Conservation (phyloP, 352 stramenopile genomes). For the Pythium guiyangense region DNA sequence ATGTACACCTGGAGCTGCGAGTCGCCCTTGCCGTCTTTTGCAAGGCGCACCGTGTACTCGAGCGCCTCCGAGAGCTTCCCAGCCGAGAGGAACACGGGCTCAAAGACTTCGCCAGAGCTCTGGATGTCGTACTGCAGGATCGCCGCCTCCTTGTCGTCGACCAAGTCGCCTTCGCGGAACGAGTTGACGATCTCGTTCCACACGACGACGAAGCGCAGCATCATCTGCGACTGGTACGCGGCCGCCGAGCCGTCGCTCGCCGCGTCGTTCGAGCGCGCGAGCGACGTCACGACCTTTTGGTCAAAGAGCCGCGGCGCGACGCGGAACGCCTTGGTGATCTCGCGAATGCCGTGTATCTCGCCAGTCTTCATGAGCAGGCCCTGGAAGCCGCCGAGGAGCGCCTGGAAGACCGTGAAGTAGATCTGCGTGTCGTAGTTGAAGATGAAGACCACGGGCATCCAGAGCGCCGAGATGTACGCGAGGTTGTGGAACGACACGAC, state of each 20-base stretch:
- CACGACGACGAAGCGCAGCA: slow-evolving; percentile 75
- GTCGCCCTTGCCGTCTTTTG: slow-evolving; percentile 64
- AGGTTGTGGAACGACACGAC: slow-evolving; percentile 72
- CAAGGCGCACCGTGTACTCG: slow-evolving; percentile 50
- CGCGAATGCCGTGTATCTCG: slow-evolving; percentile 58
- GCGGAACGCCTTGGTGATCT: slow-evolving; percentile 67
- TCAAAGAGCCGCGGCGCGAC: slow-evolving; percentile 65
- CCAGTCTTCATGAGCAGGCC: slow-evolving; percentile 69
- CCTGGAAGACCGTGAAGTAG: slow-evolving; percentile 74
- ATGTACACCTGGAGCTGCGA: slow-evolving; percentile 61
- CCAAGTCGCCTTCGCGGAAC: slow-evolving; percentile 64
- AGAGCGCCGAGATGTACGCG: slow-evolving; percentile 53
- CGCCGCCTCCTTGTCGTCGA: slow-evolving; percentile 71
- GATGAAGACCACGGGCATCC: slow-evolving; percentile 65
- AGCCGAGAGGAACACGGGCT: slow-evolving; percentile 74
- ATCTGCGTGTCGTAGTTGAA: slow-evolving; percentile 83
- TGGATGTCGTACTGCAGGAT: slow-evolving; percentile 76
- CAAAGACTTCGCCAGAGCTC: slow-evolving; percentile 65
- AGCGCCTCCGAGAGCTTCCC: slow-evolving; percentile 66
- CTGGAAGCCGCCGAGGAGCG: slow-evolving; percentile 40
- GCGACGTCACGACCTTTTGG: slow-evolving; percentile 63
- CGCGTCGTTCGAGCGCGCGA: slow-evolving; percentile 52
- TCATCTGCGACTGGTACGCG: slow-evolving; percentile 64
- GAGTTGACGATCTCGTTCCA: slow-evolving; percentile 82
- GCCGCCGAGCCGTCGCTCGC: slow-evolving; percentile 35